These are phyloP conservation scores for Meredithiella fracta DNA, from an alignment of 2,329 filamentous ascomycete species.

Conservation along the genomic window DNA sequence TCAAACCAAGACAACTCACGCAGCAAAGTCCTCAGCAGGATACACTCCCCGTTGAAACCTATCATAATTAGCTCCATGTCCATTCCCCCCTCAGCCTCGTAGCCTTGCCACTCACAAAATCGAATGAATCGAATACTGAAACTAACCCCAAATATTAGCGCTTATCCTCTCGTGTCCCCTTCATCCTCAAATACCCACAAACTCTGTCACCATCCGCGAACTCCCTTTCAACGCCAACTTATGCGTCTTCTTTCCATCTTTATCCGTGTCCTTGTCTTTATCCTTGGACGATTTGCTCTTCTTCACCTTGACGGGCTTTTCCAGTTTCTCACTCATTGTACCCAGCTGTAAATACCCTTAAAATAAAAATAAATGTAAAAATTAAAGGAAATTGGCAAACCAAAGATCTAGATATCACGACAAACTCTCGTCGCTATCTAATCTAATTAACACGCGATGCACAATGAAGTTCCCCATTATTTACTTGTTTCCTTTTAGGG, in stretches of 20 bases:
- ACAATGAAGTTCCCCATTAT: not conserved
- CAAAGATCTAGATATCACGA: not conserved
- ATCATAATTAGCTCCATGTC: not conserved
- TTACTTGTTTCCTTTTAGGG: slow-evolving; percentile 2
- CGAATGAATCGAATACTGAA: slow-evolving; percentile 96
- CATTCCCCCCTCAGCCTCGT: not conserved
- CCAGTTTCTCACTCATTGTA: not conserved
- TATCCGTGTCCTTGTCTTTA: slow-evolving; percentile 24
- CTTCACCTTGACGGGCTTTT: slow-evolving; percentile 11
- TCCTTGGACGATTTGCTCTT: slow-evolving; percentile 9
- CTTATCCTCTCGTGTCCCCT: not conserved
- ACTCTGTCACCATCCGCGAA: slow-evolving; percentile 83
- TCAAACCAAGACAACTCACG: slow-evolving; percentile 36
- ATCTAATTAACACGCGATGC: not conserved
- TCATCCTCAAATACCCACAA: slow-evolving; percentile 41
- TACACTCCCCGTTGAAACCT: slow-evolving; percentile 78
- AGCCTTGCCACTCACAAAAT: slow-evolving; percentile 50
- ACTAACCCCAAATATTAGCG: slow-evolving; percentile 32
- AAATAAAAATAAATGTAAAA: not conserved
- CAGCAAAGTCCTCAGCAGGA: slow-evolving; percentile 89
- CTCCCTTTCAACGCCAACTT: slow-evolving; percentile 79
- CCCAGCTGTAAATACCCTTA: not conserved
- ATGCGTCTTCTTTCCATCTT: slow-evolving; percentile 76
- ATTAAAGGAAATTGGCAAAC: not conserved
- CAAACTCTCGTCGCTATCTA: not conserved